phyloP scores from a whole-genome alignment of 805 yeast species.

The Ogataea trehaloabstinens region DNA sequence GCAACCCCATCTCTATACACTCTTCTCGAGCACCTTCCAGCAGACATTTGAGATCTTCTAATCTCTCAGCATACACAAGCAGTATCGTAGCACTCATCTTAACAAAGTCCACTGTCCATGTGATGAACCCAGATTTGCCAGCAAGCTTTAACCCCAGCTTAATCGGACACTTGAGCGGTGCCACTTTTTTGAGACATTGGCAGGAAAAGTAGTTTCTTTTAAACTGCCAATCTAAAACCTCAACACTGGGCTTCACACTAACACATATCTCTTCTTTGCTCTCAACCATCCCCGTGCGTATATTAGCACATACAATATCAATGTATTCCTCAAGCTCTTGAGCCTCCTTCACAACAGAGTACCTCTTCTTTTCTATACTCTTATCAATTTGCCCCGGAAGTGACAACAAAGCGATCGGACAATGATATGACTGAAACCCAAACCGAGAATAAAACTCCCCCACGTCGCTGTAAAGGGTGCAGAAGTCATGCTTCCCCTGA shows the following conservation, averaged over 20 bases:
- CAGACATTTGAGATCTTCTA: slow-evolving; percentile 11
- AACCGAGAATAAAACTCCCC: slow-evolving; percentile 63
- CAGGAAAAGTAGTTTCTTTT: slow-evolving; percentile 30
- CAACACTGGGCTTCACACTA: slow-evolving; percentile 37
- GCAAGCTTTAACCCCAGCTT: slow-evolving; percentile 12
- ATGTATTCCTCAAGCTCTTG: neutral
- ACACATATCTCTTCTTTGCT: slow-evolving; percentile 6
- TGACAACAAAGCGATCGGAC: slow-evolving; percentile 19
- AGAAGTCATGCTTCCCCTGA: slow-evolving; percentile 30
- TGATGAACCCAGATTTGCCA: slow-evolving; percentile 31
- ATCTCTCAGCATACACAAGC: slow-evolving; percentile 17
- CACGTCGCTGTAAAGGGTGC: slow-evolving; percentile 67
- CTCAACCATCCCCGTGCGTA: slow-evolving; percentile 11
- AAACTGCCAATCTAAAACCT: slow-evolving; percentile 40
- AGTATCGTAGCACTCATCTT: slow-evolving; percentile 14
- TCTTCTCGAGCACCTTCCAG: slow-evolving; percentile 14
- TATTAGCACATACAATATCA: neutral
- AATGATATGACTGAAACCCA: slow-evolving; percentile 45
- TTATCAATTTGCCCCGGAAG: slow-evolving; percentile 1
- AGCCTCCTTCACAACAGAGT: neutral
- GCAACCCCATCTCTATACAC: slow-evolving; percentile 8
- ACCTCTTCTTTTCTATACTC: neutral
- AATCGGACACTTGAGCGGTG: slow-evolving; percentile 4
- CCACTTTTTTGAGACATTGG: neutral
- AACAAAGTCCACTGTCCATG: slow-evolving; percentile 42